Evolutionary conservation across 169 alveolate genomes (phyloP).

Genomic region (Prorocentrum cordatum): DNA sequence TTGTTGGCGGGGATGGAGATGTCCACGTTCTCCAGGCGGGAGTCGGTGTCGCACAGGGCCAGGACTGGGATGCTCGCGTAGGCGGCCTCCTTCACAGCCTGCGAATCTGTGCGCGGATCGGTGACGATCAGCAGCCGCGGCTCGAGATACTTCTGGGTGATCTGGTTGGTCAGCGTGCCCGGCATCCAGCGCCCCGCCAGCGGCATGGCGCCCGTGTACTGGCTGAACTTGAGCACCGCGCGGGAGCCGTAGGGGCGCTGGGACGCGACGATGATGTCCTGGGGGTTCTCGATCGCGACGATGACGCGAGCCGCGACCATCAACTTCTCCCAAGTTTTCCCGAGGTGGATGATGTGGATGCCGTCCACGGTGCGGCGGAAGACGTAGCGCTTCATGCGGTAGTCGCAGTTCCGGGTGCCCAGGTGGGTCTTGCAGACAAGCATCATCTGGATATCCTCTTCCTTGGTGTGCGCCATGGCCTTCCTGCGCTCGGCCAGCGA

Average conservation of each 20-base stretch:
- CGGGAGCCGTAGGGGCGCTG: slow-evolving; percentile 85
- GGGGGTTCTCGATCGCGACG: slow-evolving; percentile 95
- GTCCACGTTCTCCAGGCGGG: slow-evolving; percentile 94
- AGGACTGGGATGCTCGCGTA: slow-evolving; percentile 96
- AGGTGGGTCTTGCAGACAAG: slow-evolving; percentile 83
- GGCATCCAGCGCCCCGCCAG: slow-evolving; percentile 98
- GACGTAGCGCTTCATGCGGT: slow-evolving; percentile 93
- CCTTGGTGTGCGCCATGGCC: no score
- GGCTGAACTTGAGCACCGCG: slow-evolving; percentile 97
- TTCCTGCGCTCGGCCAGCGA: no score
- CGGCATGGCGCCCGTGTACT: slow-evolving; percentile 88
- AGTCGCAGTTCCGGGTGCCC: slow-evolving; percentile 94
- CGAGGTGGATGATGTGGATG: slow-evolving; percentile 90
- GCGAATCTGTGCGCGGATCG: slow-evolving; percentile 93
- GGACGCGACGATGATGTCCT: slow-evolving; percentile 94
- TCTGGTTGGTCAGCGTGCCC: slow-evolving; percentile 97
- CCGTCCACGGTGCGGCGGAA: slow-evolving; percentile 95
- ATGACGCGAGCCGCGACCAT: slow-evolving; percentile 98
- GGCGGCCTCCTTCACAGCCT: slow-evolving; percentile 92
- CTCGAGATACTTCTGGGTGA: slow-evolving; percentile 65
- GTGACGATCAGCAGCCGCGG: slow-evolving; percentile 61
- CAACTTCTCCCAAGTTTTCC: slow-evolving; percentile 96
- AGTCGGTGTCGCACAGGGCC: slow-evolving; percentile 97
- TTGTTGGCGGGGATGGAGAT: slow-evolving; percentile 98
- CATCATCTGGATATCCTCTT: slow-evolving; percentile 64